Conservation (phyloP, 1,139 yeast genomes). For the Pneumocystis jirovecii region DNA sequence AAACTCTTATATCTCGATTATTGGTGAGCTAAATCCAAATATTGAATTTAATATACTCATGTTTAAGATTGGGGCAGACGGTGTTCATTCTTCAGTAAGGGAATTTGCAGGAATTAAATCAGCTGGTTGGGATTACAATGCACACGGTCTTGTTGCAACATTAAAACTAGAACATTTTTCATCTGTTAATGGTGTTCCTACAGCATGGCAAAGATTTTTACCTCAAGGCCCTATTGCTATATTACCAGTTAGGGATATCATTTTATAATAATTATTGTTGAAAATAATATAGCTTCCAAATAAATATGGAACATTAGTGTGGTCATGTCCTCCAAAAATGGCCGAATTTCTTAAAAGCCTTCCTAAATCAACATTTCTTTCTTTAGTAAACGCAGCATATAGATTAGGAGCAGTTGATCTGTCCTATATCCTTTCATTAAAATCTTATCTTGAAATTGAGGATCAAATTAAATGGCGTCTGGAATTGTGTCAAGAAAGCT, state of each 20-base stretch:
- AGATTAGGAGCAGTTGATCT: constrained; percentile 64
- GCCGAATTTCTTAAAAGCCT: constrained; percentile 48
- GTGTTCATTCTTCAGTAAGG: constrained; percentile 87
- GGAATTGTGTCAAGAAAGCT: constrained; percentile 30
- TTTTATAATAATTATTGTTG: not conserved
- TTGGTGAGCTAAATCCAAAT: constrained; percentile 21
- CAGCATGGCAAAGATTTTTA: constrained; percentile 86
- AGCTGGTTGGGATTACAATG: constrained; percentile 81
- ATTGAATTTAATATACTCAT: not conserved
- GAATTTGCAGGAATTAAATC: constrained; percentile 66
- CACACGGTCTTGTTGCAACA: constrained; percentile 86
- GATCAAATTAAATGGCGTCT: constrained; percentile 57
- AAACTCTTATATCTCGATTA: constrained; percentile 48
- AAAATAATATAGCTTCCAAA: constrained; percentile 65
- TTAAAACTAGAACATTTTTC: constrained; percentile 40
- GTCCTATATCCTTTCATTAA: constrained; percentile 43
- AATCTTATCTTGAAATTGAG: constrained; percentile 34
- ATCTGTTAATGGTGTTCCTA: constrained; percentile 22
- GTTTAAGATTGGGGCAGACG: constrained; percentile 70
- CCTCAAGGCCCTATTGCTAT: constrained; percentile 83
- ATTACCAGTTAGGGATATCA: not conserved
- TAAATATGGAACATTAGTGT: constrained; percentile 74
- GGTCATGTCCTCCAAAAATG: constrained; percentile 76
- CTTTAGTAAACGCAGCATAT: constrained; percentile 74
- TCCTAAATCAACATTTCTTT: constrained; percentile 47